Evolutionary conservation across 225 moss, liverwort and hornwort species (phyloP), one percentile per base, ranked within the genome.

Genomic region (Straminergon stramineum): DNA sequence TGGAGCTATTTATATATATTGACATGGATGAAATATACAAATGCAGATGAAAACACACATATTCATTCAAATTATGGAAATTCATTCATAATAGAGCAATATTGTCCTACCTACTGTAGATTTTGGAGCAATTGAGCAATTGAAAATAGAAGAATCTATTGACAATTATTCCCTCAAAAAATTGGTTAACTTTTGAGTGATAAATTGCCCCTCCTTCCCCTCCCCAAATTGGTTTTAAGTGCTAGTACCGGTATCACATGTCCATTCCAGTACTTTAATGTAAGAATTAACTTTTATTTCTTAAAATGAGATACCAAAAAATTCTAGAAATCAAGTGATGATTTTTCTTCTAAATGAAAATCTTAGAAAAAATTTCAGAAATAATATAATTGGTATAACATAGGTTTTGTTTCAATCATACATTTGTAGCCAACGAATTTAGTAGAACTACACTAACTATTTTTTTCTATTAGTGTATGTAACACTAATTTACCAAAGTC

Each of bases 181-280:
- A 52, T 13, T 15, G 1, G 2, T 52, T 7, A 52, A 13, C 13
- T 52, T 52, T 52, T 51, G 48, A 75, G 30, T 0, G 0, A 48
- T 17, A 11, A 75, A 28, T 27, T 3, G 1, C 1, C 3, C 1
- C 11, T 11, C 4, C 11, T 0, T 6, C 3, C 5, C 5, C 57
- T n/a, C 3, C 0, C 6, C 10, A 31, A 51, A 51, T 32, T 51
- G 7, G 2, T 51, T 48, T 32, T 4, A 12, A 0, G 7, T 32
- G 20, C 2, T 4, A 51, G 4, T n/a, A n/a, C n/a, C n/a, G n/a
- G n/a, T 20, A 32, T 32, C 2, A 48, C 32, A 20, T 75, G 31
- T 31, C 4, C 0, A 75, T 0, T 32, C 32, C 0, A 4, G 4
- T 30, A 51, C 19, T 19, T 76, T 5, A 76, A 4, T 31, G 5